A percentile compares a stretch with the other conserved stretches of the same genome.
Conservation (phyloP, 805 yeast genomes). For the Jamesozyma hellenica region DNA sequence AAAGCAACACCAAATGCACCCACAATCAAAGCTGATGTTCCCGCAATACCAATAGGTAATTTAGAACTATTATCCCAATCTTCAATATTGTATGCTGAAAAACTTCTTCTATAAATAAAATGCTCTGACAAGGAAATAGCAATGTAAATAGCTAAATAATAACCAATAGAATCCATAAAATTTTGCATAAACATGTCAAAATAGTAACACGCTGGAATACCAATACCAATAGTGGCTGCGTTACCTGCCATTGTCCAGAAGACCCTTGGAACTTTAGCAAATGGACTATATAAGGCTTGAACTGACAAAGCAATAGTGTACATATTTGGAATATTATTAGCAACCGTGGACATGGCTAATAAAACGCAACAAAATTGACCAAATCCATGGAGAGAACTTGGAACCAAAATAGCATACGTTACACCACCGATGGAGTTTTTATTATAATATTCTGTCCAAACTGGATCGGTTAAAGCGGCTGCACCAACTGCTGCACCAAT, state of each 20-base stretch:
- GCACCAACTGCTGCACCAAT: constrained; percentile 82
- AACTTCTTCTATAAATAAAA: constrained; percentile 60
- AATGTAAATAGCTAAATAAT: constrained; percentile 80
- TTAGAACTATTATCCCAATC: constrained; percentile 46
- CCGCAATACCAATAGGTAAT: constrained; percentile 71
- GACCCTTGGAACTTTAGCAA: constrained; percentile 68
- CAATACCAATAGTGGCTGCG: constrained; percentile 66
- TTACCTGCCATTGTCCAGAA: constrained; percentile 73
- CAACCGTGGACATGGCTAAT: constrained; percentile 73
- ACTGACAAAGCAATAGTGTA: constrained; percentile 81
- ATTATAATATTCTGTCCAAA: constrained; percentile 42
- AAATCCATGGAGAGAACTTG: constrained; percentile 71
- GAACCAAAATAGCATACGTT: constrained; percentile 64
- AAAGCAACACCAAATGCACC: constrained; percentile 82
- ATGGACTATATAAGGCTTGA: constrained; percentile 69
- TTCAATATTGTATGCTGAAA: constrained; percentile 50
- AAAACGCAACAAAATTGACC: constrained; percentile 83
- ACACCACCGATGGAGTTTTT: constrained; percentile 67
- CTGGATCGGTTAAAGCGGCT: constrained; percentile 40
- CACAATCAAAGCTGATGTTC: constrained; percentile 63
- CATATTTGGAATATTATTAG: constrained; percentile 88
- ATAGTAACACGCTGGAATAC: constrained; percentile 76
- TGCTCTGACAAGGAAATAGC: constrained; percentile 70
- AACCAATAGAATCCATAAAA: constrained; percentile 86
- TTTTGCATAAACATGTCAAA: constrained; percentile 65